Evolutionary conservation across 1,284 basidiomycete genomes (phyloP), one percentile per base, ranked within the genome.

Genomic region (Leccinum subrobustum): DNA sequence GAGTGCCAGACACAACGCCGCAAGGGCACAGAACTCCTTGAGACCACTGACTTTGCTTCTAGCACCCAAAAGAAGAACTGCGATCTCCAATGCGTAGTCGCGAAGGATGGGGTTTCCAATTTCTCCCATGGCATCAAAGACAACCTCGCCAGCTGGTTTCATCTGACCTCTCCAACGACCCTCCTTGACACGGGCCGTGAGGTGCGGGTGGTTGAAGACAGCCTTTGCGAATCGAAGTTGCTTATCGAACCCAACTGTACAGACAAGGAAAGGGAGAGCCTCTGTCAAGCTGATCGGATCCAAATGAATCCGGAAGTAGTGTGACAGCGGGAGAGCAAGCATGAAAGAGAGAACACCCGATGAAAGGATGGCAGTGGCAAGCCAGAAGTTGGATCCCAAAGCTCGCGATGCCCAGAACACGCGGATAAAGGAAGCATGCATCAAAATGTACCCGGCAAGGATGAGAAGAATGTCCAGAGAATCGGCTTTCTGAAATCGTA

Each of bases 191-290:
- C 84, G 83, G 8, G 80, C 76, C 47, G 82, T 76, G 59, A 89
- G 83, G 64, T 94, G 88, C 3, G 93, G 92, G 68, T 96, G 92
- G 20, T 87, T 84, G 76, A 98, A 94, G 37, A 98, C 92, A 11
- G 95, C 92, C 29, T 91, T 85, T 0, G 95, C 95, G 42, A 99
- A 87, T 12, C 93, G 86, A 62, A 96, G 90, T 0, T 96, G 96
- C 76, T 99, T 99, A 77, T 99, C 96, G 73, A 98, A 99, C 14
- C 96, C 96, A 61, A 99, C 89, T 0, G 94, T 96, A 75, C 97
- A 96, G 48, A 99, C 96, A 44, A 99, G 82, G 87, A 99, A 99
- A 0, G 97, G 96, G 1, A 99, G 83, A 0, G 96, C 96, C 75
- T 99, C 96, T 12, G 93, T 95, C 35, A 99, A 82, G 16, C 91